Percentiles rank a stretch among this genome's conserved stretches.
Conservation (phyloP, 179 eudicot species). For the Pouteria campechiana region DNA sequence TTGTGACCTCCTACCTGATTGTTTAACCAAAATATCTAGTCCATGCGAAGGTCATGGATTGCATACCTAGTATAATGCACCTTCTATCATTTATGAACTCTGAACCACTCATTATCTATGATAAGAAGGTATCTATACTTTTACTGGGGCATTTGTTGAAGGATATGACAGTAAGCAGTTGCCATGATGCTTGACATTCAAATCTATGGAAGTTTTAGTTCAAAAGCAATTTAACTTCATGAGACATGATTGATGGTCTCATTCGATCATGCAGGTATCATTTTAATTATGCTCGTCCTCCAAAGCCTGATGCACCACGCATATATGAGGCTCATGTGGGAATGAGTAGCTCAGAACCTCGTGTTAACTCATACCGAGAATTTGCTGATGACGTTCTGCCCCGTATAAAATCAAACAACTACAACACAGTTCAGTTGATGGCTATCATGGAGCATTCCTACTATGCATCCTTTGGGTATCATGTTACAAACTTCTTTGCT, state of each 20-base stretch:
- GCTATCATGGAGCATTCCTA: slow-evolving; percentile 98
- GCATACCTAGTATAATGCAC: too few species aligned
- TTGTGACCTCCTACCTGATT: too few species aligned
- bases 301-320: slow-evolving; percentile 66
- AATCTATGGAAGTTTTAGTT: too few species aligned
- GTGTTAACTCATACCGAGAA: slow-evolving; percentile 78
- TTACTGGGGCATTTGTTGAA: too few species aligned
- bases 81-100: too few species aligned
- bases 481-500: slow-evolving; percentile 92
- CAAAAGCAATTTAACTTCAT: too few species aligned
- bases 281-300: slow-evolving; percentile 72
- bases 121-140: too few species aligned
- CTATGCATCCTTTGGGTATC: slow-evolving; percentile 98
- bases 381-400: slow-evolving; percentile 94
- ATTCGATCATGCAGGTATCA: slow-evolving; percentile 43
- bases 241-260: neutral
- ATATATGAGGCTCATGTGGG: slow-evolving; percentile 99
- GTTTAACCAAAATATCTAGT: too few species aligned
- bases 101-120: too few species aligned
- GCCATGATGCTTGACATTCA: too few species aligned
- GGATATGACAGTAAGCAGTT: too few species aligned
- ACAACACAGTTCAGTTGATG: slow-evolving; percentile 93
- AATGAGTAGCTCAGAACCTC: slow-evolving; percentile 92
- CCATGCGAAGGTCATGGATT: too few species aligned
- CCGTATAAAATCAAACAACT: slow-evolving; percentile 79